Evolutionary conservation across 495 filamentous ascomycete species (phyloP), one percentile per base, ranked within the genome.

Genomic region (Aspergillus bridgeri): DNA sequence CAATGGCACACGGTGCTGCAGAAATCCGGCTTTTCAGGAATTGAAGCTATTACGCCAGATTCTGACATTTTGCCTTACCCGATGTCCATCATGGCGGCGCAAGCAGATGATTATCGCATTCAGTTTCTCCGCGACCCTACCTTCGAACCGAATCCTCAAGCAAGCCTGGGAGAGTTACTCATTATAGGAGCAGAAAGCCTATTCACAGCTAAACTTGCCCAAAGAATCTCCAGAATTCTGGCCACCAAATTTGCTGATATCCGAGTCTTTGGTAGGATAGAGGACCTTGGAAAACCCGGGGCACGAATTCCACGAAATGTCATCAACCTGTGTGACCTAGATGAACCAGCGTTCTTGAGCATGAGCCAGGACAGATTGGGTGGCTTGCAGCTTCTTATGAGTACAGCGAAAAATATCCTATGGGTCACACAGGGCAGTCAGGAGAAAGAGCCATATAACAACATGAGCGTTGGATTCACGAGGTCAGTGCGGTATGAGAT

Each of bases 281-380:
- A 53, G 19, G 4, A 53, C 3, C 19, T 53, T 8, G 9, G 5
- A 43, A 22, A 11, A 7, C 27, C 6, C 13, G 6, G 33, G 15
- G 1, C 20, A 42, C 47, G 7, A 6, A 17, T 15, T 59, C 45
- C 9, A 19, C n/a, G 60, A 58, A 5, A 65, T 13, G 61, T 67
- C 9, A 29, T 83, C 11, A 70, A 55, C 56, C 61, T 84, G 17
- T 48, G 62, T 9, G 81, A 84, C 23, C 62, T 78, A n/a, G 70
- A 75, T 61, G 58, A 65, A 6, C 69, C 77, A 0, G 61, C 79
- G 18, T 77, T 83, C 25, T 64, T 75, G 42, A 54, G 59, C 13
- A 60, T 83, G 9, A 71, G 68, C 1, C 21, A 51, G 8, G 58
- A 61, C 9, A 48, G 22, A 11, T 38, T 61, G 29, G 9, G 53